Evolutionary conservation across 257 asterid genomes (phyloP).

Genomic region (Knoxia roxburghii): DNA sequence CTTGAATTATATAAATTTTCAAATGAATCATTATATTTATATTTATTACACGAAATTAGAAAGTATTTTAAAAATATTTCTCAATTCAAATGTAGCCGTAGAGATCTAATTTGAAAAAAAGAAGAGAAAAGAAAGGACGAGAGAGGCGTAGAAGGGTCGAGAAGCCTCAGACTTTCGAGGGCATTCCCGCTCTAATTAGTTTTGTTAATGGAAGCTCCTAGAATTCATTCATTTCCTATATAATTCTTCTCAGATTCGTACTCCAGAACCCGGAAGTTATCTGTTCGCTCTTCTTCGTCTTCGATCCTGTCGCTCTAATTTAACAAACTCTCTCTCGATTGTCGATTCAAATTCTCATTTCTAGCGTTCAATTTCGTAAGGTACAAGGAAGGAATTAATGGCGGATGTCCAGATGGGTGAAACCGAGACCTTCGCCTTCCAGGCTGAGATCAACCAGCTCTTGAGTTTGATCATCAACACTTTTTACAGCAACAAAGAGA

Average conservation of each 20-base stretch:
- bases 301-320: too few relatives aligned
- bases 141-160: not conserved
- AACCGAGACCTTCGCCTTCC: not conserved
- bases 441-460: slow-evolving; percentile 1
- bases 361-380: not conserved
- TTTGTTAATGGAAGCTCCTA: not conserved
- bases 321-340: too few relatives aligned
- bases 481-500: not conserved
- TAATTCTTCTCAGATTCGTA: too few relatives aligned
- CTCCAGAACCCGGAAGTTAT: too few relatives aligned
- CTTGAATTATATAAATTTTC: too few relatives aligned
- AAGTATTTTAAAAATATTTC: too few relatives aligned
- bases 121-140: not conserved
- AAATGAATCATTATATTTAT: too few relatives aligned
- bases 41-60: too few relatives aligned
- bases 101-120: too few relatives aligned
- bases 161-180: not conserved
- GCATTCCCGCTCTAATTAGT: not conserved
- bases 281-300: too few relatives aligned
- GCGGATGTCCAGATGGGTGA: not conserved
- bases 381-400: not conserved
- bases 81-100: too few relatives aligned
- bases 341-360: too few relatives aligned
- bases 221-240: not conserved
- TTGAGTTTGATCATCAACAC: not conserved